These are phyloP conservation scores for Starmerella bombi DNA, from an alignment of 805 yeast species.

Conservation along the genomic window DNA sequence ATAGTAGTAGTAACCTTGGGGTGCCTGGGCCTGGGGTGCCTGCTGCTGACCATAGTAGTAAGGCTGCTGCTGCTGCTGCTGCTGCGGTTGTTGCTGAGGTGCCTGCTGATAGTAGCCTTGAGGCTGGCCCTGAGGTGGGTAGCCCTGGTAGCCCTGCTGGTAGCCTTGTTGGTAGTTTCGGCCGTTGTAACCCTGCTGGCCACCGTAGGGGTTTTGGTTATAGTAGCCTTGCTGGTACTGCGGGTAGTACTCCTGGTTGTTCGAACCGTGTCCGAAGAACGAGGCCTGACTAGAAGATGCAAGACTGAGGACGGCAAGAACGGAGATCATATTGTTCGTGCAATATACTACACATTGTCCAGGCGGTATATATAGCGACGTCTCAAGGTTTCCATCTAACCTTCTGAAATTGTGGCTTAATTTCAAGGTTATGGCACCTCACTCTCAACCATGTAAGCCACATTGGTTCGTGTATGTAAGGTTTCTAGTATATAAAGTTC, in stretches of 20 bases:
- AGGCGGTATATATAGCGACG: too few relatives aligned
- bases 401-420: too few relatives aligned
- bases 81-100: conserved; percentile 5
- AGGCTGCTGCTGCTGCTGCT: conserved; percentile 4
- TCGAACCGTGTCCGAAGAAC: too few relatives aligned
- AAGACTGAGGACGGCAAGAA: too few relatives aligned
- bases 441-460: too few relatives aligned
- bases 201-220: not conserved
- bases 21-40: not conserved
- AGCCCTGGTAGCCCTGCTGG: conserved; percentile 1
- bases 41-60: not conserved
- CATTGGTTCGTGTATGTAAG: too few relatives aligned
- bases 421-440: too few relatives aligned
- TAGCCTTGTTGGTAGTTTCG: not conserved
- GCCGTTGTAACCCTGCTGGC: not conserved
- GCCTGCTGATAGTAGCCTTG: conserved; percentile 3
- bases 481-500: too few relatives aligned
- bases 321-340: too few relatives aligned
- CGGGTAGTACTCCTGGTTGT: conserved; percentile 1
- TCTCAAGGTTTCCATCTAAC: too few relatives aligned
- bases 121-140: conserved; percentile 1
- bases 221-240: conserved; percentile 3
- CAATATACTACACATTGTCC: too few relatives aligned
- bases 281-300: too few relatives aligned
- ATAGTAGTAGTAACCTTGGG: not conserved